Conservation (phyloP, 495 filamentous ascomycete genomes). For the Physcia stellaris region DNA sequence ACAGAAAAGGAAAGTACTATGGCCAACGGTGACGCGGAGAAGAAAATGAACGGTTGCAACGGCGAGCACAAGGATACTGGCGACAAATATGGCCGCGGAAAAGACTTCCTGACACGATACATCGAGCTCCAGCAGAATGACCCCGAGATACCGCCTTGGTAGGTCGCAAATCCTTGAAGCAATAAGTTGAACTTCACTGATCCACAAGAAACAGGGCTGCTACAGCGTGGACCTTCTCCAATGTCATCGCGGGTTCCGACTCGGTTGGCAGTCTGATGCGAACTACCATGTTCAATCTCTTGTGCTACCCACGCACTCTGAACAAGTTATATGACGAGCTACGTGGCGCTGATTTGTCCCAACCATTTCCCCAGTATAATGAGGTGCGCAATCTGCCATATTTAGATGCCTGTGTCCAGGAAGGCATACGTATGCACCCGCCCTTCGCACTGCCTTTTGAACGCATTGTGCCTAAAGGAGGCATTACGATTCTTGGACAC, state of each 20-base stretch:
- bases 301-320: slow-evolving; percentile 12
- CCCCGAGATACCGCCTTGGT: slow-evolving; percentile 20
- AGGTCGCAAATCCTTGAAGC: background rate
- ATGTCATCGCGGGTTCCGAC: slow-evolving; percentile 23
- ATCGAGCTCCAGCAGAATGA: slow-evolving; percentile 21
- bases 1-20: background rate
- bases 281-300: slow-evolving; percentile 18
- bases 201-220: slow-evolving; percentile 2
- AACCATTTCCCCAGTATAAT: slow-evolving; percentile 12
- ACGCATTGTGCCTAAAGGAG: slow-evolving; percentile 23
- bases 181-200: background rate
- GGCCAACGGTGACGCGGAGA: background rate
- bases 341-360: slow-evolving; percentile 6
- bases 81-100: slow-evolving; percentile 3
- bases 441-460: slow-evolving; percentile 26
- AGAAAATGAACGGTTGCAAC: no score
- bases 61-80: no score
- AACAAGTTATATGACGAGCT: slow-evolving; percentile 18
- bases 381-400: slow-evolving; percentile 20
- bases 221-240: slow-evolving; percentile 13
- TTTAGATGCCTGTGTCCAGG: slow-evolving; percentile 22
- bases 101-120: slow-evolving; percentile 25
- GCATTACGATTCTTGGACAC: slow-evolving; percentile 8
- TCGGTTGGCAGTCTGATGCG: slow-evolving; percentile 18
- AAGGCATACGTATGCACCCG: slow-evolving; percentile 21